A percentile compares a stretch with the other conserved stretches of the same genome.
Conservation (phyloP, 2,329 filamentous ascomycete species). For the Penicillium brasilianum region DNA sequence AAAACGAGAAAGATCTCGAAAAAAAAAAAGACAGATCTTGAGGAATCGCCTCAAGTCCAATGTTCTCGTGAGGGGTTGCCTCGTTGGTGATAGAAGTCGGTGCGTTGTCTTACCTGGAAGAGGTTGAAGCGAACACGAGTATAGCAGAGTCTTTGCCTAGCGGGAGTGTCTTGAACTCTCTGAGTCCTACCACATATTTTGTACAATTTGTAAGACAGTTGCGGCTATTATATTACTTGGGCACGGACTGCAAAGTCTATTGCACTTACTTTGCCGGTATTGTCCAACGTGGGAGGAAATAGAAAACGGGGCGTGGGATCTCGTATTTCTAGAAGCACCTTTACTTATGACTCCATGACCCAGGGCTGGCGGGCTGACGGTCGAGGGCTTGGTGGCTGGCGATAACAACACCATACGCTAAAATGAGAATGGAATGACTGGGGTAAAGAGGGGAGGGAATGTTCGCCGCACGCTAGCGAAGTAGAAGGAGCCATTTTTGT, state of each 20-base stretch:
- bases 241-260: conserved; percentile 1
- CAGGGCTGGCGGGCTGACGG: neutral
- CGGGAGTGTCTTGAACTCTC: conserved; percentile 17
- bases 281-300: neutral
- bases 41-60: conserved; percentile 1
- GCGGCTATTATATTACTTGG: neutral
- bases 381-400: neutral
- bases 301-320: neutral
- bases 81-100: conserved; percentile 6
- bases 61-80: conserved; percentile 13
- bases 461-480: neutral
- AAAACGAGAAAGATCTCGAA: conserved; percentile 3
- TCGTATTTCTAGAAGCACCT: conserved; percentile 4
- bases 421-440: neutral
- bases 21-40: neutral
- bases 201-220: neutral
- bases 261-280: neutral
- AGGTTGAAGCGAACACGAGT: neutral
- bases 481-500: neutral
- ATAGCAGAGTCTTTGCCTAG: neutral
- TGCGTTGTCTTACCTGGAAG: conserved; percentile 5
- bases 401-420: neutral
- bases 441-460: neutral
- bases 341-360: conserved; percentile 8
- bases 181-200: neutral